Percentiles rank a stretch among this genome's conserved stretches.
phyloP scores from a whole-genome alignment of 805 yeast species.

The Geotrichum ghanense region DNA sequence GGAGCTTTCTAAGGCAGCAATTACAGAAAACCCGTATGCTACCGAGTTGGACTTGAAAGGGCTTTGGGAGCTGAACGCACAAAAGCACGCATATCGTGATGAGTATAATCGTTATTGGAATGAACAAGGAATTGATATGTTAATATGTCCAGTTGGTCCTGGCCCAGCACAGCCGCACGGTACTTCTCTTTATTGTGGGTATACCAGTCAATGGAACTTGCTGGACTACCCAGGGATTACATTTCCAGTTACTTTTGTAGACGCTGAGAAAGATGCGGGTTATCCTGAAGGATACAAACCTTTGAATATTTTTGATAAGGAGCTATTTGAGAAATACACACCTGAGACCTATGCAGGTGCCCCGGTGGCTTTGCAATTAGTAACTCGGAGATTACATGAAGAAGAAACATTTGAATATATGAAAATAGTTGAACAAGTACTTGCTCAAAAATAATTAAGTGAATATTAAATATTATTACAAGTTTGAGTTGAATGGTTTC shows the following conservation, averaged over 20 bases:
- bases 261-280: neutral
- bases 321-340: neutral
- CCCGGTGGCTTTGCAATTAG: constrained; percentile 1
- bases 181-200: neutral
- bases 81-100: constrained; percentile 1
- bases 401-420: constrained; percentile 1
- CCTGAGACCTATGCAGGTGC: neutral
- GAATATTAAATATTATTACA: too few relatives aligned
- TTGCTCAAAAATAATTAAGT: too few relatives aligned
- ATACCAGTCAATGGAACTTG: constrained; percentile 1
- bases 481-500: too few relatives aligned
- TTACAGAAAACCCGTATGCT: neutral
- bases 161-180: constrained; percentile 3
- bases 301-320: constrained; percentile 2
- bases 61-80: constrained; percentile 9
- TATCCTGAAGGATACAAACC: constrained; percentile 1
- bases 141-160: constrained; percentile 8
- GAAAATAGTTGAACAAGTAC: neutral
- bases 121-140: neutral
- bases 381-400: neutral
- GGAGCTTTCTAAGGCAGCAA: neutral
- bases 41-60: constrained; percentile 3
- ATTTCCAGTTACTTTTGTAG: constrained; percentile 1
- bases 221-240: neutral
- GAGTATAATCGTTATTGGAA: neutral